A percentile compares a stretch with the other conserved stretches of the same genome.
These are phyloP conservation scores for Geranium brycei DNA, from an alignment of 345 rosid species.

Conservation along the genomic window DNA sequence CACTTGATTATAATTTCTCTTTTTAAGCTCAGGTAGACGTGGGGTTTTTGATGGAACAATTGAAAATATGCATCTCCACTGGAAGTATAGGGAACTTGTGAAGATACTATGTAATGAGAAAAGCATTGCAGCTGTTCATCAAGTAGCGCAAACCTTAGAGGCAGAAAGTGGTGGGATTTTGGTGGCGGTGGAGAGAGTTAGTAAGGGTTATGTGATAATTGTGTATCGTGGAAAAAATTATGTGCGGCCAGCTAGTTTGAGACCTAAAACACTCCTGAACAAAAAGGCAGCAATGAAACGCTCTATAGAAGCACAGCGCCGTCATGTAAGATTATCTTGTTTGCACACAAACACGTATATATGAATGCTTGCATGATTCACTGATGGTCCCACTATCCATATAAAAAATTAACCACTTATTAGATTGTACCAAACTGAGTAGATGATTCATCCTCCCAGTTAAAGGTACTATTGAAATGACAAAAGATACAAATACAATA, in stretches of 20 bases:
- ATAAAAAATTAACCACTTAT: background rate
- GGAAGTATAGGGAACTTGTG: conserved; percentile 97
- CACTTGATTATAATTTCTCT: conserved; percentile 13
- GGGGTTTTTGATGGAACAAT: conserved; percentile 83
- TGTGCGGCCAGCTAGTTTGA: conserved; percentile 53
- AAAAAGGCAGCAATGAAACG: conserved; percentile 74
- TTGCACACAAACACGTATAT: background rate
- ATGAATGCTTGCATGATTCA: background rate
- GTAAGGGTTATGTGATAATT: conserved; percentile 73
- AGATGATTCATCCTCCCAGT: background rate
- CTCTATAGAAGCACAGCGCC: conserved; percentile 73
- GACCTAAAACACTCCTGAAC: conserved; percentile 68
- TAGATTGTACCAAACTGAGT: background rate
- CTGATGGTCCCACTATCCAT: background rate
- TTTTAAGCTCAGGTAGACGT: conserved; percentile 57
- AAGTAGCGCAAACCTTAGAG: conserved; percentile 59
- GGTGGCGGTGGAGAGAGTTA: conserved; percentile 71
- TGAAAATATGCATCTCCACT: conserved; percentile 97
- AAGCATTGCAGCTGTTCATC: conserved; percentile 41
- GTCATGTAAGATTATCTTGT: conserved; percentile 35
- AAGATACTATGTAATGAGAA: conserved; percentile 58
- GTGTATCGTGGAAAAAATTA: conserved; percentile 94
- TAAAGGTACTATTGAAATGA: background rate
- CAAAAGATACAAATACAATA: background rate
- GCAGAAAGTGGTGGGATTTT: conserved; percentile 89